phyloP scores from a whole-genome alignment of 2,329 filamentous ascomycete genomes.

The Sclerotinia borealis region DNA sequence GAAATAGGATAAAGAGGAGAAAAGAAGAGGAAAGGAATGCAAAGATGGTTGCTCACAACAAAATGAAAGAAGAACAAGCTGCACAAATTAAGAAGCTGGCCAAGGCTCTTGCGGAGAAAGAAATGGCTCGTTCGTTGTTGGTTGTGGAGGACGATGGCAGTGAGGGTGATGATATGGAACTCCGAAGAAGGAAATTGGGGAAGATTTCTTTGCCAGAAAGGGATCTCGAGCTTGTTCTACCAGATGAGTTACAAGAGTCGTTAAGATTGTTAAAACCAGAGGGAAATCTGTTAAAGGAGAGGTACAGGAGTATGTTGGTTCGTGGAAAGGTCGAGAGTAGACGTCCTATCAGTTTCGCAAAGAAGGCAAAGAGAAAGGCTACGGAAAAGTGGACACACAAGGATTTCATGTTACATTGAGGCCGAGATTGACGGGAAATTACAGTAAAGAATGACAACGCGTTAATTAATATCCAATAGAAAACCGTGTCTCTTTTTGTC shows the following conservation, averaged over 20 bases:
- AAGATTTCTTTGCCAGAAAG: constrained; percentile 70
- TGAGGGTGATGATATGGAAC: constrained; percentile 54
- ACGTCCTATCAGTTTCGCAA: constrained; percentile 70
- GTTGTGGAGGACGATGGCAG: constrained; percentile 40
- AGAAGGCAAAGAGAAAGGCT: constrained; percentile 71
- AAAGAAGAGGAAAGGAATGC: constrained; percentile 78
- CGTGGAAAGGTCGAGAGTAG: constrained; percentile 84
- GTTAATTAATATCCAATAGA: constrained; percentile 2
- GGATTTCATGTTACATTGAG: constrained; percentile 58
- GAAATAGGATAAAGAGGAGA: constrained; percentile 81
- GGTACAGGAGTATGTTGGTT: constrained; percentile 82
- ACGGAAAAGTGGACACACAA: constrained; percentile 99
- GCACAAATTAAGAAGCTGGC: constrained; percentile 66
- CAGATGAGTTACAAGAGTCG: constrained; percentile 78
- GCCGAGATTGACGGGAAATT: neutral
- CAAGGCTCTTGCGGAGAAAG: constrained; percentile 54
- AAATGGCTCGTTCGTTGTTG: constrained; percentile 43
- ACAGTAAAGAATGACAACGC: neutral
- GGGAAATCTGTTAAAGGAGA: constrained; percentile 88
- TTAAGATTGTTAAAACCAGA: constrained; percentile 82
- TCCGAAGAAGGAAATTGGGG: constrained; percentile 69
- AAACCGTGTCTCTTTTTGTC: neutral
- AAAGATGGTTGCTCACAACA: constrained; percentile 70
- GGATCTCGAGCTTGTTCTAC: constrained; percentile 71
- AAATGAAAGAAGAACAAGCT: constrained; percentile 65